Percentiles rank a stretch among this genome's conserved stretches.
These are phyloP conservation scores for Phascolomyces articulosus DNA, from an alignment of 371 early-diverging fungal genomes.

Conservation along the genomic window DNA sequence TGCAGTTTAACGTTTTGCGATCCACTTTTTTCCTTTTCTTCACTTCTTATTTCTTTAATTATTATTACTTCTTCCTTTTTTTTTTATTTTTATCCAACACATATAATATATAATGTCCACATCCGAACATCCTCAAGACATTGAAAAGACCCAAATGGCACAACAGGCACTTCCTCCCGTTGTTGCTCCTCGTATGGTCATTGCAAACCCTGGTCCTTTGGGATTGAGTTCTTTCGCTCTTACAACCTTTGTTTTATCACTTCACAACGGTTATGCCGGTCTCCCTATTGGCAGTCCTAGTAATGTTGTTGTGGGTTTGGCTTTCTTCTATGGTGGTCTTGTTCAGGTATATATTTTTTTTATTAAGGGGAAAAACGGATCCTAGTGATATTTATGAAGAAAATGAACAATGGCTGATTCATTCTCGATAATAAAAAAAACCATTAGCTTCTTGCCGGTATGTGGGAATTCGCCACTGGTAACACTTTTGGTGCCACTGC, in stretches of 20 bases:
- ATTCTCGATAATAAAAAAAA: too few species aligned
- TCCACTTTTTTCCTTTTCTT: not conserved
- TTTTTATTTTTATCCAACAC: not conserved
- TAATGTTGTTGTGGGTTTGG: conserved; percentile 67
- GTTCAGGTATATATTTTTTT: conserved; percentile 57
- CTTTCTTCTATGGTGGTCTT: conserved; percentile 81
- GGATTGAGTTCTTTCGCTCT: conserved; percentile 77
- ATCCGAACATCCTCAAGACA: not conserved
- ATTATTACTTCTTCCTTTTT: not conserved
- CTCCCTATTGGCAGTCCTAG: conserved; percentile 55
- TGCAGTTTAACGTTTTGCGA: not conserved
- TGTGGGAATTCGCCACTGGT: conserved; percentile 81
- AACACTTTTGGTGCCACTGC: conserved; percentile 88
- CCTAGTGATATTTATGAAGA: too few species aligned
- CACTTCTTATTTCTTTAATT: not conserved
- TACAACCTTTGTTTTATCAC: conserved; percentile 75
- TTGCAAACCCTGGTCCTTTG: conserved; percentile 77
- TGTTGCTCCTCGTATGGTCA: conserved; percentile 2
- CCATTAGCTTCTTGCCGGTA: conserved; percentile 68
- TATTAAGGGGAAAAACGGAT: too few species aligned
- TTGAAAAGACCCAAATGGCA: not conserved
- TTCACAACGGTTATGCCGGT: conserved; percentile 73
- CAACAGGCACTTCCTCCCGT: not conserved
- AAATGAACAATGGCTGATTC: too few species aligned
- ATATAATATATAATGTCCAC: not conserved